Conservation (phyloP, 306 rosid genomes). For the Begonia loranthoides region DNA sequence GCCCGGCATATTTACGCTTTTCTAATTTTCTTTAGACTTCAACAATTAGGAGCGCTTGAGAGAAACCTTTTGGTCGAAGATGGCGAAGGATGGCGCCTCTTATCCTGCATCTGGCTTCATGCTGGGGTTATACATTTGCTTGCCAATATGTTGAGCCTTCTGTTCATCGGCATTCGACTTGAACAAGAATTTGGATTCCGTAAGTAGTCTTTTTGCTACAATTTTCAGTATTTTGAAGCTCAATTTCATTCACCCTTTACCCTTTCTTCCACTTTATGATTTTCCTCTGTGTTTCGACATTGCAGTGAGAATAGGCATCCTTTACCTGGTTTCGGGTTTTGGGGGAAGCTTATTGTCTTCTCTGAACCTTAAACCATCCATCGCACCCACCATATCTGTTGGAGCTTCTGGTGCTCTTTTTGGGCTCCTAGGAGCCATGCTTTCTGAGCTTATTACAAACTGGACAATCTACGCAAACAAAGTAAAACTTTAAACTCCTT, state of each 20-base stretch:
- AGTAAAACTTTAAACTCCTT: conserved; percentile 19
- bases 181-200: conserved; percentile 86
- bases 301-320: conserved; percentile 58
- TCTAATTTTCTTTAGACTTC: conserved; percentile 28
- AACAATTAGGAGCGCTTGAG: conserved; percentile 51
- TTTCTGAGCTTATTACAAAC: conserved; percentile 89
- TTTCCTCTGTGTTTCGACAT: conserved; percentile 15
- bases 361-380: conserved; percentile 11
- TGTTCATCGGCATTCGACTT: conserved; percentile 60
- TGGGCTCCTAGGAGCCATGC: conserved; percentile 83
- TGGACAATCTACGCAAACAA: conserved; percentile 73
- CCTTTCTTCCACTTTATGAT: background rate
- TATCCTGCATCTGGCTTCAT: conserved; percentile 88
- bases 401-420: conserved; percentile 97
- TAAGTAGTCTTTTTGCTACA: conserved; percentile 19
- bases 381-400: conserved; percentile 32
- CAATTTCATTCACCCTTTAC: background rate
- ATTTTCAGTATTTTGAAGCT: background rate
- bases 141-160: conserved; percentile 69
- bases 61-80: conserved; percentile 24
- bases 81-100: conserved; percentile 57
- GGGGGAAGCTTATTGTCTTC: conserved; percentile 68
- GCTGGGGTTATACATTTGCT: conserved; percentile 76
- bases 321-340: conserved; percentile 57
- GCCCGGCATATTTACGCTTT: background rate